Base-by-base conservation (phyloP, 2,329 filamentous ascomycete genomes). In the Cercospora zeina region DNA sequence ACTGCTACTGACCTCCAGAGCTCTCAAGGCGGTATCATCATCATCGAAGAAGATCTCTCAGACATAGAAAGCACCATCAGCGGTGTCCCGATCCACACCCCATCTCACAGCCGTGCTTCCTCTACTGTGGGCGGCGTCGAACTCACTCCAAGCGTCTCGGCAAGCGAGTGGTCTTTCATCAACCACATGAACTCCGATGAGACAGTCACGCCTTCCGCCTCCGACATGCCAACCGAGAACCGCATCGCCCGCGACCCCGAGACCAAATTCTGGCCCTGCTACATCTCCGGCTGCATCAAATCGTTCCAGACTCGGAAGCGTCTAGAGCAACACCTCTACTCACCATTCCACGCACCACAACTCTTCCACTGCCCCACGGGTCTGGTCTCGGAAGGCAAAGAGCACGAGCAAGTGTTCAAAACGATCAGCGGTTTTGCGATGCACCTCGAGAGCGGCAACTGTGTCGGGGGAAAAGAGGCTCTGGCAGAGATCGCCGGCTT, bases 361-460 rank as follows among this genome's bases (percentile, higher is more conserved):
- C 50, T 66, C 13, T 66, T 62, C 19, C 63, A 64, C 36, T 66
- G 64, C 34, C 65, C 65, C 4, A 63, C 59, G 9, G 33, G n/a
- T 49, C 58, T 21, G 13, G 16, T 16, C 21, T 31, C 33, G 9
- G 31, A 14, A n/a, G 31, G 14, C 24, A n/a, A 16, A n/a, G 21
- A 53, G 45, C 57, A 33, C 4, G 27, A 59, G 19, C 54, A 61
- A 13, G 31, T 49, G 2, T 67, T 68, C 65, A 68, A 66, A 56
- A 63, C 61, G 9, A 24, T 66, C 30, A 67, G 65, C 14, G 65
- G 65, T 1, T 61, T 68, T 9, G 61, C 56, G 4, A 61, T 65
- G 63, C 67, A 67, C 55, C 30, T 68, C 13, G 63, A 68, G 56
- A 42, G 14, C 14, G 62, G 61, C 4, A 50, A 62, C 37, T 66